Evolutionary conservation across 2,329 filamentous ascomycete genomes (phyloP).

Genomic region (Plenodomus tracheiphilus): DNA sequence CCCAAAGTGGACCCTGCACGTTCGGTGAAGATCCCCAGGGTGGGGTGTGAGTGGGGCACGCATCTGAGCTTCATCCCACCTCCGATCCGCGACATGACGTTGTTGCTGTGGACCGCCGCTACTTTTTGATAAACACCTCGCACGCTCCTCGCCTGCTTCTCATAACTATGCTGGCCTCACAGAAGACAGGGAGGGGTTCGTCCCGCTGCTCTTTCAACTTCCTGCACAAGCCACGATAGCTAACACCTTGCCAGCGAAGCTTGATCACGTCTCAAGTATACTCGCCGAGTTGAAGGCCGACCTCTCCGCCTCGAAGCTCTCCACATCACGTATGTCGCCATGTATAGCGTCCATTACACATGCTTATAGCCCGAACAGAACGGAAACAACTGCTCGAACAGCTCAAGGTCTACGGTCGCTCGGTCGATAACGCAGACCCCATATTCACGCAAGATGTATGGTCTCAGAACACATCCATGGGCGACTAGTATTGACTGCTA

Average conservation of each 20-base stretch:
- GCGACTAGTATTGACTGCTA: constrained; percentile 9
- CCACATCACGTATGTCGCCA: constrained; percentile 59
- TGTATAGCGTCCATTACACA: background rate
- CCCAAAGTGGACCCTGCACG: background rate
- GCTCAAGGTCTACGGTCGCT: constrained; percentile 78
- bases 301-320: constrained; percentile 61
- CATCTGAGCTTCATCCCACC: background rate
- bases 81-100: background rate
- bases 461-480: background rate
- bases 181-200: constrained; percentile 27
- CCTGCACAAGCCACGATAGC: background rate
- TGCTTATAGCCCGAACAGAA: constrained; percentile 52
- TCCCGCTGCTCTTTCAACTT: background rate
- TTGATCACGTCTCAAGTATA: constrained; percentile 67
- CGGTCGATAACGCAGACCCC: constrained; percentile 71
- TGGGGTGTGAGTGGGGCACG: background rate
- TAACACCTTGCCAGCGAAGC: constrained; percentile 58
- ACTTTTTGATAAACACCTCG: background rate
- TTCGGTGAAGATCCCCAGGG: background rate
- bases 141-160: background rate
- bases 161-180: constrained; percentile 7
- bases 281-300: constrained; percentile 66
- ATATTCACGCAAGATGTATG: constrained; percentile 80
- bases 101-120: background rate
- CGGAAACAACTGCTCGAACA: constrained; percentile 61